Evolutionary conservation across 768 basidiomycete genomes (phyloP), one percentile per base, ranked within the genome.

Genomic region (Tulasnella sp.): DNA sequence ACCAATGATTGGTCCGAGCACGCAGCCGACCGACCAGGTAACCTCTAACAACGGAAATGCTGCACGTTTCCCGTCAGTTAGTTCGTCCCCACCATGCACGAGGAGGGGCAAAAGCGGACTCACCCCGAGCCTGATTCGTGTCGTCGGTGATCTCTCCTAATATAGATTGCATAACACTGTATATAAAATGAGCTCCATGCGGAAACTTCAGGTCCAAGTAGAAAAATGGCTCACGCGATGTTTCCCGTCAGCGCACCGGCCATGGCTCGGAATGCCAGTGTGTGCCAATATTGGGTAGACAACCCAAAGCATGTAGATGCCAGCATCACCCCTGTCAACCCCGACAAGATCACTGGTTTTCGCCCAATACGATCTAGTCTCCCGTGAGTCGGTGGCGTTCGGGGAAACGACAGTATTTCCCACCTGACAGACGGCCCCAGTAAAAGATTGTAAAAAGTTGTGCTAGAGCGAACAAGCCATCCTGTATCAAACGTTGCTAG

Each of bases 101-200:
- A 49, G 31, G 3, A 46, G 17, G 19, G 8, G 43, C n/a, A 17
- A 11, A 22, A 17, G 5, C 7, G 34, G 34, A 41, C 59, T 29
- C 10, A 63, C 62, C 62, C 41, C 56, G 50, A 3, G 21, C 53
- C 48, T 56, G 49, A 30, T 63, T 63, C n/a, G 52, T 61, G 17
- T 51, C 53, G 48, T 63, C 62, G 22, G 60, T 61, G 38, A 63
- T 48, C 29, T 63, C 62, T 12, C 53, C 50, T 17, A 63, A 41
- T 53, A 63, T 63, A 8, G 62, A 55, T 25, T 49, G 27, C n/a
- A 63, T 46, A 1, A 63, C 55, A 17, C 48, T 49, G 3, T 8
- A 19, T n/a, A 41, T 15, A 2, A 24, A 19, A 56, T 19, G 50
- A 24, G 27, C 24, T 0, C n/a, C n/a, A n/a, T n/a, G 24, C 10